Percentiles rank a stretch among this genome's conserved stretches.
phyloP scores from a whole-genome alignment of 495 filamentous ascomycete species.

The Tuber umbilicatum region DNA sequence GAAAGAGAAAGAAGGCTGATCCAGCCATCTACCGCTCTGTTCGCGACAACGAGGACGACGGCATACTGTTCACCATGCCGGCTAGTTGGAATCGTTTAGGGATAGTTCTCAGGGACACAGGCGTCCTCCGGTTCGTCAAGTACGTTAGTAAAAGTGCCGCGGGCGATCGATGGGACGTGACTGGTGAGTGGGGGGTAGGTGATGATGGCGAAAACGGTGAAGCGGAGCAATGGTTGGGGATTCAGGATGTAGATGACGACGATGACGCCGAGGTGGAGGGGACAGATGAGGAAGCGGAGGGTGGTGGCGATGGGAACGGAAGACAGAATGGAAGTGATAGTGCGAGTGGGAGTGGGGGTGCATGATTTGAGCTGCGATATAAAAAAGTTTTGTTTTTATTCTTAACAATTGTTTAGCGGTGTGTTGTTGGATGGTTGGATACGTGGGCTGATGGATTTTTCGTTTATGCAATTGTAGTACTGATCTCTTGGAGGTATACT shows the following conservation, averaged over 20 bases:
- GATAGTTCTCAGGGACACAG: slow-evolving; percentile 80
- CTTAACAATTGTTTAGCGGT: neutral
- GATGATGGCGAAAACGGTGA: slow-evolving; percentile 41
- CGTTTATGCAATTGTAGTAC: neutral
- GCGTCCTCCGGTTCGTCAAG: slow-evolving; percentile 87
- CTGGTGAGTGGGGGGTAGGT: slow-evolving; percentile 58
- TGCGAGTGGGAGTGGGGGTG: neutral
- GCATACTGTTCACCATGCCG: slow-evolving; percentile 80
- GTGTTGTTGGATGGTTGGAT: neutral
- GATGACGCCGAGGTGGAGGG: slow-evolving; percentile 41
- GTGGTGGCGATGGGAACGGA: slow-evolving; percentile 46
- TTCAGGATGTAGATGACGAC: slow-evolving; percentile 44
- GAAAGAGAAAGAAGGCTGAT: slow-evolving; percentile 56
- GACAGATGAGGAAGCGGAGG: slow-evolving; percentile 33
- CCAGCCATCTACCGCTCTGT: slow-evolving; percentile 77
- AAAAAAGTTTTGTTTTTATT: neutral
- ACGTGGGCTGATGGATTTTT: neutral
- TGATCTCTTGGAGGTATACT: neutral
- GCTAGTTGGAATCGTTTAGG: slow-evolving; percentile 84
- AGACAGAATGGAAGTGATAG: slow-evolving; percentile 28
- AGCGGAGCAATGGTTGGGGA: slow-evolving; percentile 11
- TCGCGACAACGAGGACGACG: slow-evolving; percentile 73
- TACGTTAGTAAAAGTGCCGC: slow-evolving; percentile 75
- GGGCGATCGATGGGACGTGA: slow-evolving; percentile 91
- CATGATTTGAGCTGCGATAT: neutral